phyloP scores from a whole-genome alignment of 202 grass and related monocot species.

The Schoenoplectus tabernaemontani region DNA sequence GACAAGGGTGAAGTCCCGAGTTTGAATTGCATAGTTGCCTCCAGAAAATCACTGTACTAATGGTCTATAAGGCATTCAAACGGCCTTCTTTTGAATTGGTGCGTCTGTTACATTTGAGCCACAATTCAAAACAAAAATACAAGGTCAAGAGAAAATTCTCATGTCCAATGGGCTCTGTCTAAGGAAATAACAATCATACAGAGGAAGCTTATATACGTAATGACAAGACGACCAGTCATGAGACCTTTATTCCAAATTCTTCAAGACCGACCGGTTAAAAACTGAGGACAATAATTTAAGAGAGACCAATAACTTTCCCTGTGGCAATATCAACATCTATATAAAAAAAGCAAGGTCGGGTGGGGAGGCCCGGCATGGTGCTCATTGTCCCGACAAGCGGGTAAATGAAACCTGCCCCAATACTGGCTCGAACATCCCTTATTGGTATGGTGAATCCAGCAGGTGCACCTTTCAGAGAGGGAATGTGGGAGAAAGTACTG shows the following conservation, averaged over 20 bases:
- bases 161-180: neutral
- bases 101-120: neutral
- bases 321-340: constrained; percentile 77
- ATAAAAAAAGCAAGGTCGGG: constrained; percentile 87
- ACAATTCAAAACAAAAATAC: neutral
- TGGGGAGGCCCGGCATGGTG: constrained; percentile 91
- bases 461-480: constrained; percentile 66
- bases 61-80: neutral
- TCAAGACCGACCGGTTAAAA: neutral
- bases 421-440: constrained; percentile 82
- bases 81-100: neutral
- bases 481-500: constrained; percentile 87
- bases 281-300: constrained; percentile 19
- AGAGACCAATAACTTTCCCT: constrained; percentile 67
- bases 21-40: neutral
- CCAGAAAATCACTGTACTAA: neutral
- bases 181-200: neutral
- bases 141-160: neutral
- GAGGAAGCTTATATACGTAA: neutral
- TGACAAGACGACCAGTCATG: neutral
- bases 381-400: constrained; percentile 93
- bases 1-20: neutral
- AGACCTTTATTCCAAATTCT: constrained; percentile 3
- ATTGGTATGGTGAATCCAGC: constrained; percentile 61
- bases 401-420: constrained; percentile 88